These are phyloP conservation scores for Coniochaeta hoffmannii DNA, from an alignment of 2,329 filamentous ascomycete genomes.

Conservation along the genomic window DNA sequence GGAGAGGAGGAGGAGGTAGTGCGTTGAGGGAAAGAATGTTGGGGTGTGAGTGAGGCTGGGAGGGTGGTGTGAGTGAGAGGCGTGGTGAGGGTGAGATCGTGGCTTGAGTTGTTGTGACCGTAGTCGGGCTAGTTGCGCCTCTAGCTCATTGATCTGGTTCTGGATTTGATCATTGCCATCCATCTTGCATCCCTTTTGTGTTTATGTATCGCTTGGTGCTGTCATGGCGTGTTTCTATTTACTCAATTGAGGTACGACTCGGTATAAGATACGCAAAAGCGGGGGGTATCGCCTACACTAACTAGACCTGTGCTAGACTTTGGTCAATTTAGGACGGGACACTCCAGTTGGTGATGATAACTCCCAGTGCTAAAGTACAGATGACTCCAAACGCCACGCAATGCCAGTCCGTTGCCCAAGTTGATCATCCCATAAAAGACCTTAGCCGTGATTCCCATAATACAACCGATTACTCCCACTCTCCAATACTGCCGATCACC, in stretches of 20 bases:
- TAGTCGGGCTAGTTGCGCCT: constrained; percentile 21
- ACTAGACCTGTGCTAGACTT: too few species aligned
- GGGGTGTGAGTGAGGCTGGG: constrained; percentile 6
- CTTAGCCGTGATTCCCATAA: too few species aligned
- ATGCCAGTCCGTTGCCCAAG: background rate
- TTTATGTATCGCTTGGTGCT: background rate
- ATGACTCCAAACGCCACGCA: constrained; percentile 12
- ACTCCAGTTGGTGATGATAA: background rate
- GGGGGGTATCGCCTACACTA: too few species aligned
- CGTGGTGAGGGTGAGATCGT: background rate
- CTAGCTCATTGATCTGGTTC: constrained; percentile 52
- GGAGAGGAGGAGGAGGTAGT: constrained; percentile 69
- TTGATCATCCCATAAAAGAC: background rate
- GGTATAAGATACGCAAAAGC: background rate
- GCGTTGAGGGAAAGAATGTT: constrained; percentile 28
- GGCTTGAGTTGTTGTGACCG: constrained; percentile 1
- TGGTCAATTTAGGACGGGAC: background rate
- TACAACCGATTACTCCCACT: constrained; percentile 7
- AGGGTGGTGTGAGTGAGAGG: constrained; percentile 2
- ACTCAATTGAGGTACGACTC: background rate
- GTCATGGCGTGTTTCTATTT: background rate
- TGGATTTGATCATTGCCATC: constrained; percentile 22
- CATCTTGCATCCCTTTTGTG: constrained; percentile 1
- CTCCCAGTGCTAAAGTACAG: background rate
- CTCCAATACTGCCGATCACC: constrained; percentile 4